Evolutionary conservation across 202 grass and related monocot species (phyloP).

Genomic region (Zoysia matrella): DNA sequence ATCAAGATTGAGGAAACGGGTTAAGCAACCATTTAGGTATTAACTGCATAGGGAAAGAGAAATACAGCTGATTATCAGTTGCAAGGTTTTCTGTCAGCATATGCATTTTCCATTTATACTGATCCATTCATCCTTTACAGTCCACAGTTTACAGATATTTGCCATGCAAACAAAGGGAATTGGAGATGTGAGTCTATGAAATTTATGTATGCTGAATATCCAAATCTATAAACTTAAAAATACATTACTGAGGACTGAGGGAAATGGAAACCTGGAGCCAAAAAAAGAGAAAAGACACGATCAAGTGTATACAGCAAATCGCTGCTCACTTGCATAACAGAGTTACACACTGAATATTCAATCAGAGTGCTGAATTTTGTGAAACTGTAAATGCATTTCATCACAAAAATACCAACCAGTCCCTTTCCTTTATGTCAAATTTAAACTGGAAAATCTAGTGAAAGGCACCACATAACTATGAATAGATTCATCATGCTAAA

Average conservation of each 20-base stretch:
- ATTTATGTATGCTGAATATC: not conserved
- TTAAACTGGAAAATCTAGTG: not conserved
- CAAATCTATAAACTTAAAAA: not conserved
- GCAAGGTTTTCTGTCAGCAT: not conserved
- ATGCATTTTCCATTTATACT: conserved; percentile 4
- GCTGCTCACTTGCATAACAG: not conserved
- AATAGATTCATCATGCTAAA: not conserved
- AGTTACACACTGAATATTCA: not conserved
- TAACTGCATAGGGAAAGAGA: not conserved
- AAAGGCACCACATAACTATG: not conserved
- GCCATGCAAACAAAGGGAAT: not conserved
- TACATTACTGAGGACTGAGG: not conserved
- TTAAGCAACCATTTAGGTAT: not conserved
- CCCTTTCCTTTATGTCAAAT: not conserved
- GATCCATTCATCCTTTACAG: not conserved
- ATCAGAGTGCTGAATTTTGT: not conserved
- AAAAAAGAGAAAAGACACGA: not conserved
- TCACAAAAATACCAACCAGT: not conserved
- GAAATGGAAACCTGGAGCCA: not conserved
- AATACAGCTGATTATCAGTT: not conserved
- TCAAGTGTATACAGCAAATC: not conserved
- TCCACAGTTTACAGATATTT: not conserved
- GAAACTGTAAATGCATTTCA: conserved; percentile 8
- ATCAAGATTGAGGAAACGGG: no score
- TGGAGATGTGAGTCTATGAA: not conserved